phyloP scores from a whole-genome alignment of 495 filamentous ascomycete species.

The Lindgomyces ingoldianus region DNA sequence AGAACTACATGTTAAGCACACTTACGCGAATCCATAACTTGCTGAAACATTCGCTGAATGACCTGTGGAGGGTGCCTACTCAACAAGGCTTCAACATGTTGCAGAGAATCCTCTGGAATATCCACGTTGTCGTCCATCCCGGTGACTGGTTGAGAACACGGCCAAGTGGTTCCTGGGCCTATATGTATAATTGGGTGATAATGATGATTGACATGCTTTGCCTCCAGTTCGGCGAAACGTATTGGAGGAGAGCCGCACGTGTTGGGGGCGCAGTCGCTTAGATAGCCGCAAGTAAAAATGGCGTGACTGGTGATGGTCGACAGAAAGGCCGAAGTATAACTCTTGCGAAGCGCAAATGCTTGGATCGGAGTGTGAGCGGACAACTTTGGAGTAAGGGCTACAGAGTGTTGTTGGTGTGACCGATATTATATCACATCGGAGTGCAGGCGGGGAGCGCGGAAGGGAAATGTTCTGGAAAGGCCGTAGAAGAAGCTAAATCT shows the following conservation, averaged over 20 bases:
- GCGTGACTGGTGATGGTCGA: neutral
- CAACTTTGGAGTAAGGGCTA: neutral
- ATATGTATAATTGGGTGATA: neutral
- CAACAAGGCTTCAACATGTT: constrained; percentile 31
- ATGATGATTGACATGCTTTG: neutral
- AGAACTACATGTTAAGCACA: neutral
- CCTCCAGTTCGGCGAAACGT: neutral
- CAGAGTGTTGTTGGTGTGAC: constrained; percentile 27
- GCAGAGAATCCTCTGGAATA: constrained; percentile 31
- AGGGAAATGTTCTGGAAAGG: constrained; percentile 22
- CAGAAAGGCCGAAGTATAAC: neutral
- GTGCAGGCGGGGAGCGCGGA: constrained; percentile 29
- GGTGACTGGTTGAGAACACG: neutral
- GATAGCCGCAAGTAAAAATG: neutral
- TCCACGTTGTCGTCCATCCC: constrained; percentile 28
- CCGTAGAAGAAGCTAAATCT: constrained; percentile 32
- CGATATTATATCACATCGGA: constrained; percentile 31
- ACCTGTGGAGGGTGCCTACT: constrained; percentile 24
- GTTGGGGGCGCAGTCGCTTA: neutral
- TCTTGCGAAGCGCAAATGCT: neutral
- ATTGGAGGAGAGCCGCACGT: neutral
- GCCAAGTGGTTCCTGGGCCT: neutral
- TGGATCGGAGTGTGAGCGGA: constrained; percentile 5
- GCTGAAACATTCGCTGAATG: constrained; percentile 35
- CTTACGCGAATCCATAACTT: constrained; percentile 25